phyloP scores from a whole-genome alignment of 306 rosid species.

The Heteromeles arbutifolia region DNA sequence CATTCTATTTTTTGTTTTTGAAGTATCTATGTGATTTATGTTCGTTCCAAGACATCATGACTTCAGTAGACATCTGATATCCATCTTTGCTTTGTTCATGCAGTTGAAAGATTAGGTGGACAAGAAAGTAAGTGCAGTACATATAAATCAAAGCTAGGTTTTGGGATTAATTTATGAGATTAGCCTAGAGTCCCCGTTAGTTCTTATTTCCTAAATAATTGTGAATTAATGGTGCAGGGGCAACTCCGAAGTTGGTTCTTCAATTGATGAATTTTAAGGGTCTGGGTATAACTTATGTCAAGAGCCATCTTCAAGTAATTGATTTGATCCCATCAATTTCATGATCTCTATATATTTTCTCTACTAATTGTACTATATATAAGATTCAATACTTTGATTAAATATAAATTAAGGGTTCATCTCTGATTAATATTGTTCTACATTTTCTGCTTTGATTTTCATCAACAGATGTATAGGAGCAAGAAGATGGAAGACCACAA shows the following conservation, averaged over 20 bases:
- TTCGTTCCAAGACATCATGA: too few relatives aligned
- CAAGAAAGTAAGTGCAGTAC: slow-evolving; percentile 27
- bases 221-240: slow-evolving; percentile 27
- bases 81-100: slow-evolving; percentile 37
- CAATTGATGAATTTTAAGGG: slow-evolving; percentile 43
- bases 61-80: slow-evolving; percentile 46
- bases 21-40: background rate
- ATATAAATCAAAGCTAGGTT: background rate
- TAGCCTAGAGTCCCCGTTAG: background rate
- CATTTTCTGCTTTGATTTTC: background rate
- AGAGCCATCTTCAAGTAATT: slow-evolving; percentile 48
- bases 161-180: background rate
- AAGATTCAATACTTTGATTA: background rate
- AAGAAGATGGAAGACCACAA: slow-evolving; percentile 37
- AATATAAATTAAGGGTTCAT: background rate
- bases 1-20: too few relatives aligned
- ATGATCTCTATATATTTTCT: background rate
- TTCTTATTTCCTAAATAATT: background rate
- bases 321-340: background rate
- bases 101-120: slow-evolving; percentile 40
- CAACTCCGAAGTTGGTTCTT: slow-evolving; percentile 48
- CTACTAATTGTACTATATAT: background rate
- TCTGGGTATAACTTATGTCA: slow-evolving; percentile 46
- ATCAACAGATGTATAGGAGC: slow-evolving; percentile 36
- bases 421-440: background rate